Conservation (phyloP, 768 basidiomycete species). For the Russula compacta region DNA sequence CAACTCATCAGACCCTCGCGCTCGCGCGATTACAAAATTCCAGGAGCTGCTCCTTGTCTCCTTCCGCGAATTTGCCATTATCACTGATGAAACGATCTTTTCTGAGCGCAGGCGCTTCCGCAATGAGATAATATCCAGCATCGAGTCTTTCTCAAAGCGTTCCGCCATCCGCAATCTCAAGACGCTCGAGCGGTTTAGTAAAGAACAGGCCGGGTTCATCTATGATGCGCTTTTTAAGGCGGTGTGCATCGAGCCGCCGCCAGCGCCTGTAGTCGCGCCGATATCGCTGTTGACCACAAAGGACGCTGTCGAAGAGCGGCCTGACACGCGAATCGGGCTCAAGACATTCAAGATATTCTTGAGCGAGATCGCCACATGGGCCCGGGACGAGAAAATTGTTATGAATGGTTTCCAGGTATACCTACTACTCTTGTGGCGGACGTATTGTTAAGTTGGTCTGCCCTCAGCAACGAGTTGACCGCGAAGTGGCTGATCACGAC, state of each 20-base stretch:
- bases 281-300: constrained; percentile 47
- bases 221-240: constrained; percentile 89
- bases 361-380: constrained; percentile 92
- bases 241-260: constrained; percentile 66
- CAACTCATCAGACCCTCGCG: constrained; percentile 73
- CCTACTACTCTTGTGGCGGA: not conserved
- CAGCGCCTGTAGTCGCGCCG: constrained; percentile 36
- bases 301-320: constrained; percentile 57
- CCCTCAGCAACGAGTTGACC: constrained; percentile 72
- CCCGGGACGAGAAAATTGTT: constrained; percentile 85
- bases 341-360: constrained; percentile 83
- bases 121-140: constrained; percentile 81
- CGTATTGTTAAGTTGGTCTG: constrained; percentile 6
- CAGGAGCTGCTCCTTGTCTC: constrained; percentile 95
- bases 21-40: constrained; percentile 92
- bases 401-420: constrained; percentile 82
- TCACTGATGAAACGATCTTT: constrained; percentile 90
- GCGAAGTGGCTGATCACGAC: constrained; percentile 91
- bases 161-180: constrained; percentile 82
- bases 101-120: constrained; percentile 80
- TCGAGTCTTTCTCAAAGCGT: constrained; percentile 91
- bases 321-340: constrained; percentile 83
- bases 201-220: constrained; percentile 81
- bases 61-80: constrained; percentile 94
- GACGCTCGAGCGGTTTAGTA: constrained; percentile 68